These are phyloP conservation scores for Claviceps quebecensis DNA, from an alignment of 2,329 filamentous ascomycete genomes.

Conservation along the genomic window DNA sequence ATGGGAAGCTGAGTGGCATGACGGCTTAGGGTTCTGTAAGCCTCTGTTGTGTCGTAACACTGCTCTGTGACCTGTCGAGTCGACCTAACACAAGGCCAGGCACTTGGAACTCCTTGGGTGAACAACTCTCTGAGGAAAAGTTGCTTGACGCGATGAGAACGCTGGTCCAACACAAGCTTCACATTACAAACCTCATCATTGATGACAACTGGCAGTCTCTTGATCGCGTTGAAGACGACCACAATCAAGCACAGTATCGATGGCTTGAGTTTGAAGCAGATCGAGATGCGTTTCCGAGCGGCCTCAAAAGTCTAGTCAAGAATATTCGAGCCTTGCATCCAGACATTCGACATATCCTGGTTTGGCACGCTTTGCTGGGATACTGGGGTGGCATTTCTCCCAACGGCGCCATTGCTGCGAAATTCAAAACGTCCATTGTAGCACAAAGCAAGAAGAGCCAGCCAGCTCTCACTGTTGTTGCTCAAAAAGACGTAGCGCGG, in stretches of 20 bases:
- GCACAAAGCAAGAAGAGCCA: conserved; percentile 39
- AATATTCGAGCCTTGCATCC: conserved; percentile 56
- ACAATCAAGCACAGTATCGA: conserved; percentile 41
- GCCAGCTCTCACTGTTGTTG: conserved; percentile 47
- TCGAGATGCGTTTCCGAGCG: conserved; percentile 60
- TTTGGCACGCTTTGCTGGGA: conserved; percentile 83
- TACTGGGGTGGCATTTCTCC: conserved; percentile 88
- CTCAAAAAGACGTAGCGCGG: conserved; percentile 54
- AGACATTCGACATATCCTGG: conserved; percentile 68
- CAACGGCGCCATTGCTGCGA: conserved; percentile 55
- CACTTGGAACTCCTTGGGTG: conserved; percentile 90
- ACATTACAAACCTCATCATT: conserved; percentile 76
- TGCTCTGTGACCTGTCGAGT: conserved; percentile 9
- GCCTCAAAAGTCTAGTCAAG: conserved; percentile 56
- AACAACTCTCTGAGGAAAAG: conserved; percentile 67
- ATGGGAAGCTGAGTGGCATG: conserved; percentile 83
- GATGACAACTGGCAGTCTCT: conserved; percentile 94
- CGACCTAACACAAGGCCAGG: conserved; percentile 21
- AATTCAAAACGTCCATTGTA: conserved; percentile 61
- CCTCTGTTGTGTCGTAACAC: not conserved
- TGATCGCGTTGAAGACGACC: conserved; percentile 32
- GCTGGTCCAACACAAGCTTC: conserved; percentile 57
- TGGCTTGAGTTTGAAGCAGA: conserved; percentile 86
- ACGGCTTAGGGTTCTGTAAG: conserved; percentile 78
- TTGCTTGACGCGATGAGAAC: conserved; percentile 61